A percentile compares a stretch with the other conserved stretches of the same genome.
phyloP scores from a whole-genome alignment of 2,329 filamentous ascomycete species.

The Talaromyces sp. region DNA sequence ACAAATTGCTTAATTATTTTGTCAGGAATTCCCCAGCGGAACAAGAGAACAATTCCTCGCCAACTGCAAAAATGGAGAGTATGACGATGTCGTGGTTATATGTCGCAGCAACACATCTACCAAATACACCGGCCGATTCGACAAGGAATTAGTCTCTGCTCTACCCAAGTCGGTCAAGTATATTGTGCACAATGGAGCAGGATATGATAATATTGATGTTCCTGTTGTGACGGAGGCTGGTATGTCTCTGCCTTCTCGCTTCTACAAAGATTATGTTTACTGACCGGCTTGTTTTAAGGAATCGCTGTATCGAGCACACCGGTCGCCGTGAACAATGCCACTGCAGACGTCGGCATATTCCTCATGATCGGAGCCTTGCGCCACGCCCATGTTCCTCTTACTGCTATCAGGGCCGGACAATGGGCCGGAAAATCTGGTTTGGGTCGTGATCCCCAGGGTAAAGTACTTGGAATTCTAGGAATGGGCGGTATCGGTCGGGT shows the following conservation, averaged over 20 bases:
- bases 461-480: conserved; percentile 45
- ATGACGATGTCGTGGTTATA: conserved; percentile 54
- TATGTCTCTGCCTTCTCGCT: conserved; percentile 17
- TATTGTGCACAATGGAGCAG: conserved; percentile 56
- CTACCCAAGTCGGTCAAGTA: conserved; percentile 47
- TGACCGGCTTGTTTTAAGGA: conserved; percentile 20
- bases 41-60: conserved; percentile 55
- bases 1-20: background rate
- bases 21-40: conserved; percentile 52
- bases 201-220: conserved; percentile 60
- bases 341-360: conserved; percentile 47
- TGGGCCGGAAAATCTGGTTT: conserved; percentile 43
- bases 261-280: background rate
- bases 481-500: conserved; percentile 50
- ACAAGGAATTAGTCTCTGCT: conserved; percentile 45
- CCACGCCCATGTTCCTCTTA: conserved; percentile 41
- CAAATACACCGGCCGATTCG: conserved; percentile 46
- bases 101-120: conserved; percentile 59
- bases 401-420: conserved; percentile 39
- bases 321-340: conserved; percentile 46
- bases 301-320: conserved; percentile 46
- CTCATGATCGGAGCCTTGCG: conserved; percentile 47
- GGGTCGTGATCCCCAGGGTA: conserved; percentile 46
- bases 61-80: conserved; percentile 53
- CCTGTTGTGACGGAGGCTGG: conserved; percentile 48